Conservation (phyloP, 139 green algal species). For the Bryopsis sp. region DNA sequence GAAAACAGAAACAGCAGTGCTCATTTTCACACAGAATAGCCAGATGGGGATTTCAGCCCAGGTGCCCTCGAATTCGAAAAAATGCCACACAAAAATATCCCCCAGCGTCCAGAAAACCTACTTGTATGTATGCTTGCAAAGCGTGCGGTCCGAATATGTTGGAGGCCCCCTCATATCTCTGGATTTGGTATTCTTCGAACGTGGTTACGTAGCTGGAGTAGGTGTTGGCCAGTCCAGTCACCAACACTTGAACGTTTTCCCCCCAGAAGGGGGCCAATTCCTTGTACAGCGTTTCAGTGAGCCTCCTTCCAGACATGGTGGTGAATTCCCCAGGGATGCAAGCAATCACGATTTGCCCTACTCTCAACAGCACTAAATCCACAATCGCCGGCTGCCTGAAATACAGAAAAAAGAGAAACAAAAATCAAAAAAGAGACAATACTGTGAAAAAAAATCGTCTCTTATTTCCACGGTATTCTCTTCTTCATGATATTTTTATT, state of each 20-base stretch:
- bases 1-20: not conserved
- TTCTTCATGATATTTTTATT: no score
- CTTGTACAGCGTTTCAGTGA: slow-evolving; percentile 40
- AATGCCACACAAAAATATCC: not conserved
- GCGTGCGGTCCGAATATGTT: slow-evolving; percentile 78
- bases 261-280: slow-evolving; percentile 30
- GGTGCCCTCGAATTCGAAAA: not conserved
- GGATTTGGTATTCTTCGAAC: slow-evolving; percentile 68
- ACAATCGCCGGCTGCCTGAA: slow-evolving; percentile 40
- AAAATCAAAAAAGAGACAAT: not conserved
- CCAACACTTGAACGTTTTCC: slow-evolving; percentile 37
- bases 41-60: not conserved
- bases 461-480: no score
- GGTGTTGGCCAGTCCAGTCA: slow-evolving; percentile 68
- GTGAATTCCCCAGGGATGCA: slow-evolving; percentile 66
- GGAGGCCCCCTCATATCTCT: slow-evolving; percentile 78
- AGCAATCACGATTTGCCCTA: slow-evolving; percentile 46
- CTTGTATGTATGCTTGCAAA: slow-evolving; percentile 82
- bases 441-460: no score
- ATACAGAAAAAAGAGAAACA: slow-evolving; percentile 10
- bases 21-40: not conserved
- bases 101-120: not conserved
- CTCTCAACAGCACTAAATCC: slow-evolving; percentile 44
- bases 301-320: slow-evolving; percentile 71
- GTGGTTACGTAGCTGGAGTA: slow-evolving; percentile 78